These are phyloP conservation scores for Eucalyptus marginata DNA, from an alignment of 345 rosid genomes.

Conservation along the genomic window DNA sequence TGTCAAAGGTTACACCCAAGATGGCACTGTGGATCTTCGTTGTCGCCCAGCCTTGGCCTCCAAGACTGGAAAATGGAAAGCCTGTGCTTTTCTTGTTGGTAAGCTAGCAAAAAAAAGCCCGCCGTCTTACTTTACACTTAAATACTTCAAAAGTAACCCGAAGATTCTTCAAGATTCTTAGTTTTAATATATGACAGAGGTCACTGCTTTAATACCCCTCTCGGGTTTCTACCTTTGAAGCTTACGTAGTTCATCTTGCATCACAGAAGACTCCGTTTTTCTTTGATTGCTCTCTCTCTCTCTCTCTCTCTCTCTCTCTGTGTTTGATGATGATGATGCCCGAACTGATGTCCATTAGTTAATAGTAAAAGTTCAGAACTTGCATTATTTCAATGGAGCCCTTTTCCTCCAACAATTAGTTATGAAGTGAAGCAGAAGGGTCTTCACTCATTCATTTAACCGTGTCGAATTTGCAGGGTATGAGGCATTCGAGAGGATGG, in stretches of 20 bases:
- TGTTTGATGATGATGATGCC: background rate
- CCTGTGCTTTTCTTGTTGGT: slow-evolving; percentile 88
- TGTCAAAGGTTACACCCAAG: slow-evolving; percentile 48
- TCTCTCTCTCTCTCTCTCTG: background rate
- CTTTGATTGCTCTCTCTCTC: background rate
- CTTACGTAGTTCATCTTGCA: background rate
- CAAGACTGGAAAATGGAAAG: slow-evolving; percentile 79
- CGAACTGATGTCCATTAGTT: background rate
- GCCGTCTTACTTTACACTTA: background rate
- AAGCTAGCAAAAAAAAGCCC: background rate
- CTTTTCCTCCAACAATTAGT: background rate
- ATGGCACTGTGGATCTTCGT: slow-evolving; percentile 76
- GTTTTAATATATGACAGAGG: background rate
- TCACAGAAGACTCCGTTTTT: background rate
- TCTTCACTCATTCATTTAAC: background rate
- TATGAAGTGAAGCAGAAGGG: background rate
- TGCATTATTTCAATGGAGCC: background rate
- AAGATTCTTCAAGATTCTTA: background rate
- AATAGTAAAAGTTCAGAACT: background rate
- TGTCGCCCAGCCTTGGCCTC: slow-evolving; percentile 61
- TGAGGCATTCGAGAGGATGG: slow-evolving; percentile 96
- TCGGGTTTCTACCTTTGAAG: background rate
- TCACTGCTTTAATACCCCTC: background rate
- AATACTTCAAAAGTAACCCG: background rate
- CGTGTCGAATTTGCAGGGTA: slow-evolving; percentile 34